Conservation (phyloP, 164 flowering plant species). For the Houttuynia cordata region DNA sequence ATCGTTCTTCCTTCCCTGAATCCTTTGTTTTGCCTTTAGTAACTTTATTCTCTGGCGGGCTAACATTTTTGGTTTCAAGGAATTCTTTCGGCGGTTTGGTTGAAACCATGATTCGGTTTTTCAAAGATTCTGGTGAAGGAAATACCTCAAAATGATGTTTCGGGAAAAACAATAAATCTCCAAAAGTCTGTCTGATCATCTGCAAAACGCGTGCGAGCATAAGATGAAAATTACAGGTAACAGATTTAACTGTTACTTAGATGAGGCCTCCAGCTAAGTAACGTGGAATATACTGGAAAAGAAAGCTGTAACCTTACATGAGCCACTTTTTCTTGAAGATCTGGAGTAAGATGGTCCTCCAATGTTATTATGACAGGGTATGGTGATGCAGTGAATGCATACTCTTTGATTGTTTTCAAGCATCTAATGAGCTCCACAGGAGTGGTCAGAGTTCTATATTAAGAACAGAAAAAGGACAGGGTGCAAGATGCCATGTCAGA, state of each 20-base stretch:
- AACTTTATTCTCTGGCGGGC: constrained; percentile 5
- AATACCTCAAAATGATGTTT: constrained; percentile 30
- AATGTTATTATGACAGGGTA: constrained; percentile 69
- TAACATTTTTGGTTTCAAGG: constrained; percentile 14
- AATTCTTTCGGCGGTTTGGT: constrained; percentile 79
- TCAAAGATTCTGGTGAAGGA: constrained; percentile 71
- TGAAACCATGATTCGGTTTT: constrained; percentile 53
- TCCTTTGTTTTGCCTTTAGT: constrained; percentile 9
- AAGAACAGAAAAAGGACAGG: neutral
- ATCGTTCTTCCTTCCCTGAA: constrained; percentile 23
- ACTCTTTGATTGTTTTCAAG: constrained; percentile 54
- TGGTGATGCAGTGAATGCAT: constrained; percentile 50
- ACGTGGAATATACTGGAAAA: no score
- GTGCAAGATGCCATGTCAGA: neutral
- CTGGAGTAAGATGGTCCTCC: constrained; percentile 66
- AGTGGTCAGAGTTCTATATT: constrained; percentile 49
- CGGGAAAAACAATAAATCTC: constrained; percentile 52
- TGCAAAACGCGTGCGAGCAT: constrained; percentile 11
- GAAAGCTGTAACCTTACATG: constrained; percentile 23
- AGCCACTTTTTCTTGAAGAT: constrained; percentile 70
- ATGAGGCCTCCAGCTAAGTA: no score
- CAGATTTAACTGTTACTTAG: no score
- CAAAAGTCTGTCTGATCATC: constrained; percentile 66
- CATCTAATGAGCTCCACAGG: constrained; percentile 60
- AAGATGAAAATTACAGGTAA: neutral